phyloP scores from a whole-genome alignment of 2,329 filamentous ascomycete genomes.

The Parastagonospora nodorum region DNA sequence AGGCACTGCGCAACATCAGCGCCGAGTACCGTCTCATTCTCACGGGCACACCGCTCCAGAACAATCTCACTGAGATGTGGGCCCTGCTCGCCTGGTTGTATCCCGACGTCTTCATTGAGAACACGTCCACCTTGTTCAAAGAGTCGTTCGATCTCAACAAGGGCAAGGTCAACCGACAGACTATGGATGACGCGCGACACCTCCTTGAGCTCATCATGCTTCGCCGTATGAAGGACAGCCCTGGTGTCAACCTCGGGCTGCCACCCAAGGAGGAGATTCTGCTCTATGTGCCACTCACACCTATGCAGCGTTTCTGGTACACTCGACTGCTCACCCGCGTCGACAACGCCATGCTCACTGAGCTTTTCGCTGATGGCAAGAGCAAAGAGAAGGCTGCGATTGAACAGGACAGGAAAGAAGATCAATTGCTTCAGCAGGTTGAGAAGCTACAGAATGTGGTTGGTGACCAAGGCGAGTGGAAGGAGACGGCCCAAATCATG shows the following conservation, averaged over 20 bases:
- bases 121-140: slow-evolving; percentile 58
- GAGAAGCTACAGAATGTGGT: slow-evolving; percentile 28
- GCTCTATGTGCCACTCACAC: slow-evolving; percentile 62
- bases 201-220: slow-evolving; percentile 65
- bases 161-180: slow-evolving; percentile 58
- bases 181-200: slow-evolving; percentile 58
- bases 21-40: slow-evolving; percentile 58
- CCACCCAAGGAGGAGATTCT: slow-evolving; percentile 63
- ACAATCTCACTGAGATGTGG: slow-evolving; percentile 64
- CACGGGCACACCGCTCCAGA: slow-evolving; percentile 63
- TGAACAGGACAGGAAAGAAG: slow-evolving; percentile 44
- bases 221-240: slow-evolving; percentile 61
- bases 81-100: slow-evolving; percentile 63
- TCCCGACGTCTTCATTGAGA: slow-evolving; percentile 60
- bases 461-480: slow-evolving; percentile 46
- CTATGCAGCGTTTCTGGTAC: slow-evolving; percentile 65
- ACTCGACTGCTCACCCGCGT: slow-evolving; percentile 60
- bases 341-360: slow-evolving; percentile 57
- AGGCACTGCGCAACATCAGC: slow-evolving; percentile 49
- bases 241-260: slow-evolving; percentile 59
- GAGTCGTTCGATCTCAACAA: slow-evolving; percentile 62
- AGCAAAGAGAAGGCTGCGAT: slow-evolving; percentile 50
- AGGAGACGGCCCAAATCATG: slow-evolving; percentile 91
- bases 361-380: slow-evolving; percentile 57
- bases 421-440: slow-evolving; percentile 39